Conservation (phyloP, 805 yeast species). For the Groenewaldozyma salmanticensis region DNA sequence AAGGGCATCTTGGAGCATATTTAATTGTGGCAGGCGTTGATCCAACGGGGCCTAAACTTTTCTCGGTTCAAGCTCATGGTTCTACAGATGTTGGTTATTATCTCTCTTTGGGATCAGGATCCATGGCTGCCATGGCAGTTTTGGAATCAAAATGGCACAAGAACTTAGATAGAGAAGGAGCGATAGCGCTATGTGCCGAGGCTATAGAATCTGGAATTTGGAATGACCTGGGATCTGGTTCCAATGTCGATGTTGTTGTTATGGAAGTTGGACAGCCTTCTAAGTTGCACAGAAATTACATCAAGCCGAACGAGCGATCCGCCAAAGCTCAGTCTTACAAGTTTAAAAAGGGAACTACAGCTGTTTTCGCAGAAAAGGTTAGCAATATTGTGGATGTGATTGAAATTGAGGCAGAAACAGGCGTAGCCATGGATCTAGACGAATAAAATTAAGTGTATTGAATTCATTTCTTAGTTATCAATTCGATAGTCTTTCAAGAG, state of each 20-base stretch:
- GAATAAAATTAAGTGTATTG: too few species aligned
- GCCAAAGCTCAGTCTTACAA: constrained; percentile 74
- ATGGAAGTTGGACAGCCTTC: constrained; percentile 83
- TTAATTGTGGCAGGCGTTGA: constrained; percentile 97
- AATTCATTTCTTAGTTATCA: background rate
- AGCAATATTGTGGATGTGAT: constrained; percentile 58
- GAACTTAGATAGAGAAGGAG: constrained; percentile 74
- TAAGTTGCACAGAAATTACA: constrained; percentile 69
- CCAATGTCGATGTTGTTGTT: constrained; percentile 94
- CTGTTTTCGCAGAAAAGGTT: constrained; percentile 59
- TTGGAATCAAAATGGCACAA: constrained; percentile 81
- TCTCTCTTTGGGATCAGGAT: constrained; percentile 90
- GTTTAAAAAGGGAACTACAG: constrained; percentile 92
- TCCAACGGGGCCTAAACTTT: constrained; percentile 89
- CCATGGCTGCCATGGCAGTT: constrained; percentile 97
- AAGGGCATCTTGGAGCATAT: constrained; percentile 96
- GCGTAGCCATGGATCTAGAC: constrained; percentile 42
- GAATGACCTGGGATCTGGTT: constrained; percentile 98
- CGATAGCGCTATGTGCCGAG: constrained; percentile 80
- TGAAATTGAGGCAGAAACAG: constrained; percentile 39
- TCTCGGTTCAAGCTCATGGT: constrained; percentile 95
- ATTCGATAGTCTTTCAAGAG: constrained; percentile 32
- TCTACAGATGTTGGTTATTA: constrained; percentile 94
- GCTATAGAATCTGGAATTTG: constrained; percentile 98
- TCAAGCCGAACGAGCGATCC: constrained; percentile 83